phyloP scores from a whole-genome alignment of 306 rosid species.

The Rosa chinensis region DNA sequence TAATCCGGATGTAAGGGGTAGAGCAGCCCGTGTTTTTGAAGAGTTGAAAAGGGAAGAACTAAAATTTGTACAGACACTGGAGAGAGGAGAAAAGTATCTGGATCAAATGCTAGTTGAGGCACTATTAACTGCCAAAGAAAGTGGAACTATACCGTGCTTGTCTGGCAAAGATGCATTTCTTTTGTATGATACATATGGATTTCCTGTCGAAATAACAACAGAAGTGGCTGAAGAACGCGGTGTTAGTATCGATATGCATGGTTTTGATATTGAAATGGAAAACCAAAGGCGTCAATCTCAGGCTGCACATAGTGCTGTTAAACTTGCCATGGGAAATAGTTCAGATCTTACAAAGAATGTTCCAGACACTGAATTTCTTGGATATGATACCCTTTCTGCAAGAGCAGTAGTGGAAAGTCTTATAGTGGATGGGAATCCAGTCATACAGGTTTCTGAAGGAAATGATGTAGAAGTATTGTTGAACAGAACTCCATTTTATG shows the following conservation, averaged over 20 bases:
- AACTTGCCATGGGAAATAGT: slow-evolving; percentile 67
- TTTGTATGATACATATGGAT: slow-evolving; percentile 91
- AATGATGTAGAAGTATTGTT: slow-evolving; percentile 78
- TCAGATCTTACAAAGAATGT: slow-evolving; percentile 56
- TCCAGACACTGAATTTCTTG: slow-evolving; percentile 85
- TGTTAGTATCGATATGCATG: slow-evolving; percentile 67
- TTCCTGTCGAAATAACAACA: slow-evolving; percentile 84
- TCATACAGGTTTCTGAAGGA: slow-evolving; percentile 67
- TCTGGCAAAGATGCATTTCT: slow-evolving; percentile 88
- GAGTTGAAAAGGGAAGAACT: slow-evolving; percentile 96
- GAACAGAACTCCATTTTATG: slow-evolving; percentile 90
- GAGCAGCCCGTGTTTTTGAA: slow-evolving; percentile 62
- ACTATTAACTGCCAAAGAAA: slow-evolving; percentile 53
- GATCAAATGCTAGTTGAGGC: slow-evolving; percentile 79
- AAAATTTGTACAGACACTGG: slow-evolving; percentile 89
- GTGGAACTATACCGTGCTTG: slow-evolving; percentile 64
- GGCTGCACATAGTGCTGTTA: slow-evolving; percentile 86
- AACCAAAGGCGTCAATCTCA: slow-evolving; percentile 96
- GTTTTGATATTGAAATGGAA: slow-evolving; percentile 92
- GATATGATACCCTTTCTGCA: slow-evolving; percentile 73
- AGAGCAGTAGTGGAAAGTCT: slow-evolving; percentile 79
- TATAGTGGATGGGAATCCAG: slow-evolving; percentile 74
- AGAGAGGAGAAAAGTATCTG: slow-evolving; percentile 87
- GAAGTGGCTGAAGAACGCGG: slow-evolving; percentile 96
- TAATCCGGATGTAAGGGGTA: slow-evolving; percentile 62